A percentile compares a stretch with the other conserved stretches of the same genome.
These are phyloP conservation scores for Silene coronaria DNA, from an alignment of 179 eudicot genomes.

Conservation along the genomic window DNA sequence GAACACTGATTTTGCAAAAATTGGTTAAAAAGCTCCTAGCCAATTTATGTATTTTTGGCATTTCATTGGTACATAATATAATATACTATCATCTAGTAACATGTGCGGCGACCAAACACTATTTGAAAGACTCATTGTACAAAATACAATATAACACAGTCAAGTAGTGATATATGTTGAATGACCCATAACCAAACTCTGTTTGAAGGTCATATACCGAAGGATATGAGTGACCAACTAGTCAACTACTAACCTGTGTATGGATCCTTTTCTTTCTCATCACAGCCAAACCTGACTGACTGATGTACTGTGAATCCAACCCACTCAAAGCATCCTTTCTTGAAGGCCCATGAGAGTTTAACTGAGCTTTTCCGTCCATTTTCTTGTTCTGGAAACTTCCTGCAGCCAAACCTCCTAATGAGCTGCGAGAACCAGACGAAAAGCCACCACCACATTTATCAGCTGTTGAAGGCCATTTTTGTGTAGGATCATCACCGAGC, in stretches of 20 bases:
- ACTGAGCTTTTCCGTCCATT: constrained; percentile 49
- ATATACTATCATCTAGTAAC: no score
- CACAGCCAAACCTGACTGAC: constrained; percentile 70
- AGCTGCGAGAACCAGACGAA: constrained; percentile 45
- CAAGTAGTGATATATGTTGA: not conserved
- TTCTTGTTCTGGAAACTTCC: constrained; percentile 54
- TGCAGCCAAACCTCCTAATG: constrained; percentile 43
- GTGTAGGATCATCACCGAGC: constrained; percentile 46
- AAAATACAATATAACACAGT: not conserved
- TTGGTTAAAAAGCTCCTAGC: not conserved
- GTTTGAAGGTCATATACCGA: not conserved
- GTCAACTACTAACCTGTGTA: constrained; percentile 59
- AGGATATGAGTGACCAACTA: not conserved
- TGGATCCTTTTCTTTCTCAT: constrained; percentile 73
- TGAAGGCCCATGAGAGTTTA: constrained; percentile 39
- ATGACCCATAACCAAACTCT: not conserved
- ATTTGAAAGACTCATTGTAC: not conserved
- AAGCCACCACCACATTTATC: constrained; percentile 40
- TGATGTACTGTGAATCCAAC: constrained; percentile 49
- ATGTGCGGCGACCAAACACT: no score
- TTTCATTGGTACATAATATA: not conserved
- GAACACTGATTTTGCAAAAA: not conserved
- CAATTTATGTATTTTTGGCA: not conserved
- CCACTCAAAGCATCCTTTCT: constrained; percentile 49
- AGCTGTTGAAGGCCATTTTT: constrained; percentile 42